Evolutionary conservation across 805 yeast genomes (phyloP).

Genomic region (Ogataea dorogensis): DNA sequence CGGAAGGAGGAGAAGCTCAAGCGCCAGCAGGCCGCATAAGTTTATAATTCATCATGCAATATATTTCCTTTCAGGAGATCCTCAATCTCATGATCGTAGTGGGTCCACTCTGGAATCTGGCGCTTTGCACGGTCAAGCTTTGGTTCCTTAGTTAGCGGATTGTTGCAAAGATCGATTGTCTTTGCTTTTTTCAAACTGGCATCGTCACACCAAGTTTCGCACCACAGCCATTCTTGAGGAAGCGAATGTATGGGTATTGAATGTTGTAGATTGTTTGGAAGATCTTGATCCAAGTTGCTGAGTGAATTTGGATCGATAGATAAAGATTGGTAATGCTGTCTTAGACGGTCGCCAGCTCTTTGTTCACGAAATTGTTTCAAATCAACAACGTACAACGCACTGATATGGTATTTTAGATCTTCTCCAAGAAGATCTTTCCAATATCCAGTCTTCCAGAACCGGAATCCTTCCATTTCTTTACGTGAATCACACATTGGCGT

Average conservation of each 20-base stretch:
- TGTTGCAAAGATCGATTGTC: slow-evolving; percentile 81
- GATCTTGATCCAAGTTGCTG: slow-evolving; percentile 85
- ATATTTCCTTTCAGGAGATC: slow-evolving; percentile 18
- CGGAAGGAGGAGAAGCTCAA: slow-evolving; percentile 60
- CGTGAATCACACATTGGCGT: slow-evolving; percentile 86
- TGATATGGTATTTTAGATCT: slow-evolving; percentile 68
- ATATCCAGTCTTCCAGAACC: slow-evolving; percentile 93
- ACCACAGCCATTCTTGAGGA: slow-evolving; percentile 88
- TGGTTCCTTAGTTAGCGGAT: slow-evolving; percentile 78
- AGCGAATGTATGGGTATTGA: slow-evolving; percentile 66
- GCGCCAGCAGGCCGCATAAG: slow-evolving; percentile 33
- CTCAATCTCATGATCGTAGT: slow-evolving; percentile 56
- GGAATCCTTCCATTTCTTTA: slow-evolving; percentile 73
- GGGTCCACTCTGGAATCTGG: slow-evolving; percentile 75
- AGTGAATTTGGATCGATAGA: slow-evolving; percentile 78
- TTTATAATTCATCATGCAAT: slow-evolving; percentile 19
- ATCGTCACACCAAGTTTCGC: slow-evolving; percentile 88
- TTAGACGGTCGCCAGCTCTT: slow-evolving; percentile 74
- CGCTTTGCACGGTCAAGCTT: slow-evolving; percentile 74
- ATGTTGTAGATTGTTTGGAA: slow-evolving; percentile 83
- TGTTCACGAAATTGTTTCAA: slow-evolving; percentile 59
- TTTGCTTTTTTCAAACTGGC: slow-evolving; percentile 60
- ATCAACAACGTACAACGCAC: slow-evolving; percentile 84
- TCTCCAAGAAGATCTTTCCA: slow-evolving; percentile 68
- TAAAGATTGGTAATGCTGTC: slow-evolving; percentile 81